Evolutionary conservation across 495 filamentous ascomycete genomes (phyloP), one percentile per base, ranked within the genome.

Genomic region (Hypomontagnella submonticulosa): DNA sequence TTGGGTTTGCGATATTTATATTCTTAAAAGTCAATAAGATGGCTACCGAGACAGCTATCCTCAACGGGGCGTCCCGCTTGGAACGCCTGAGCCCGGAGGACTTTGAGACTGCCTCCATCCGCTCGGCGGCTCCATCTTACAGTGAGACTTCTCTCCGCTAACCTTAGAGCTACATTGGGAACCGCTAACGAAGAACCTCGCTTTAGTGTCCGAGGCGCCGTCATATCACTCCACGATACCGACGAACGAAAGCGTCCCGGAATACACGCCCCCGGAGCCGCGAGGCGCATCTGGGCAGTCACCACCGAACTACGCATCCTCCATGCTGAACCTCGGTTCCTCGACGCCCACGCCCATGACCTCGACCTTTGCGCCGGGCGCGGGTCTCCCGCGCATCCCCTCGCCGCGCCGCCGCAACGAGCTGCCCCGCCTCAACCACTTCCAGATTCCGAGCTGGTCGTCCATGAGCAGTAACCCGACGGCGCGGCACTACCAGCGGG

Each of bases 71-170:
- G 0, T 48, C 72, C 27, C 66, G 60, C 15, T 49, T 75, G 44
- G 73, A 73, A 8, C 71, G 71, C 5, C 71, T 81, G 15, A 66
- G 70, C 19, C 55, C 76, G 0, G 80, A 80, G 50, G 81, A 83
- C 64, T 81, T 81, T 40, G 81, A 84, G 62, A 83, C 81, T n/a
- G 80, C 80, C 6, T 84, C 81, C 15, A 79, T 83, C 48, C 76
- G 76, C 40, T 83, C 81, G n/a, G 79, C 80, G 2, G 80, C 81
- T 3, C 82, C 82, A 1, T 84, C 82, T 6, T 84, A 84, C 66
- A 76, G 80, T 83, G 67, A 76, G 79, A 44, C 55, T 36, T 34
- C 9, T 41, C 51, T 42, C 11, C 36, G 6, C 27, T 12, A 19
- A 32, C 16, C 18, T 20, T 13, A 18, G 4, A 50, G 12, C 4